Percentiles rank a stretch among this genome's conserved stretches.
Evolutionary conservation across 2,329 filamentous ascomycete species (phyloP).

Genomic region (Xylariaceae sp.): DNA sequence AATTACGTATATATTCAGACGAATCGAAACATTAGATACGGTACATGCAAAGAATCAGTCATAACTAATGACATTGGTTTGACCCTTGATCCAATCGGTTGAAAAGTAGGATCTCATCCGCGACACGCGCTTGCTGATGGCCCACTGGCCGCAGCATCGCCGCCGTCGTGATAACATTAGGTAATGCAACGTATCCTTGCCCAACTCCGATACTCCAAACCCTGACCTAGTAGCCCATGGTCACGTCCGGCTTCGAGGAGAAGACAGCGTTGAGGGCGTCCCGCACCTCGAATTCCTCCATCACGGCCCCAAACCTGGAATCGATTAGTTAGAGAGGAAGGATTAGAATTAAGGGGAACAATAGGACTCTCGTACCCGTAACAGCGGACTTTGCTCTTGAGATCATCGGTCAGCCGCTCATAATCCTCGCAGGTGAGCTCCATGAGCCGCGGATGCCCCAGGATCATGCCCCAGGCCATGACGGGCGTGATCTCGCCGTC

Average conservation of each 20-base stretch:
- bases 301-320: slow-evolving; percentile 62
- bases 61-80: no score
- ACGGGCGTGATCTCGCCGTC: slow-evolving; percentile 93
- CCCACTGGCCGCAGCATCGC: neutral
- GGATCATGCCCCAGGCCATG: slow-evolving; percentile 88
- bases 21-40: no score
- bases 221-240: slow-evolving; percentile 23
- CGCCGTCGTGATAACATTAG: slow-evolving; percentile 8
- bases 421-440: slow-evolving; percentile 72
- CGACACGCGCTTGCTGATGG: no score
- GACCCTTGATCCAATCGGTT: no score
- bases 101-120: no score
- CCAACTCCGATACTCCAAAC: neutral
- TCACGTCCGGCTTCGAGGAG: slow-evolving; percentile 55
- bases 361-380: slow-evolving; percentile 72
- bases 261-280: slow-evolving; percentile 78
- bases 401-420: slow-evolving; percentile 69
- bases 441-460: slow-evolving; percentile 68
- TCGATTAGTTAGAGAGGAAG: neutral
- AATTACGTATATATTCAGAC: no score
- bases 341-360: neutral
- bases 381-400: slow-evolving; percentile 82
- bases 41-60: no score
- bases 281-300: slow-evolving; percentile 70
- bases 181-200: neutral